A percentile compares a stretch with the other conserved stretches of the same genome.
Evolutionary conservation across 768 basidiomycete genomes (phyloP).

Genomic region (Roridomyces roridus): DNA sequence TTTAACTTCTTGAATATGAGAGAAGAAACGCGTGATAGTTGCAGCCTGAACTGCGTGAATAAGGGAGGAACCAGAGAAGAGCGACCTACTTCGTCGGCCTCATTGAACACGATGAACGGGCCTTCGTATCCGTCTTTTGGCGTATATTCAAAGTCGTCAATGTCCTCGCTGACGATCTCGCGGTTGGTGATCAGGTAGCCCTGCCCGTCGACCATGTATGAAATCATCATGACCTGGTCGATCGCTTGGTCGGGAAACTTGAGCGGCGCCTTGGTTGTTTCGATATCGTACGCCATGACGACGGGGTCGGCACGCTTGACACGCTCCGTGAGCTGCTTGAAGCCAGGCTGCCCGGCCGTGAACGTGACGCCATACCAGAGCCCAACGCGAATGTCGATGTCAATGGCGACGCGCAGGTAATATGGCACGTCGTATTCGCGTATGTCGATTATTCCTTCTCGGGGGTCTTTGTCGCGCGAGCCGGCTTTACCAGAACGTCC

Average conservation of each 20-base stretch:
- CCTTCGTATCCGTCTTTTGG: slow-evolving; percentile 98
- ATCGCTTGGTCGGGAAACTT: slow-evolving; percentile 96
- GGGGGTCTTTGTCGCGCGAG: slow-evolving; percentile 76
- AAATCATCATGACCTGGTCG: slow-evolving; percentile 99
- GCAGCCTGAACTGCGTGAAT: slow-evolving; percentile 59
- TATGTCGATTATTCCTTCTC: slow-evolving; percentile 91
- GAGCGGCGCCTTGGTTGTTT: slow-evolving; percentile 98
- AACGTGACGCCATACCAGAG: slow-evolving; percentile 96
- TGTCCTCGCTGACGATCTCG: slow-evolving; percentile 96
- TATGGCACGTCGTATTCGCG: slow-evolving; percentile 98
- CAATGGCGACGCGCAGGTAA: slow-evolving; percentile 98
- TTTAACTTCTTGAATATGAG: slow-evolving; percentile 90
- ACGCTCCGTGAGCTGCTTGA: slow-evolving; percentile 76
- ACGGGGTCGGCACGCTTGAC: slow-evolving; percentile 99
- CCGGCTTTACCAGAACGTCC: slow-evolving; percentile 38
- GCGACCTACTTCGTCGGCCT: slow-evolving; percentile 79
- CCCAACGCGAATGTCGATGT: slow-evolving; percentile 96
- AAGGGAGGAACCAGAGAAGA: not conserved
- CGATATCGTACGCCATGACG: slow-evolving; percentile 99
- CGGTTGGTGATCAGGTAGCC: slow-evolving; percentile 98
- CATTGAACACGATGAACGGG: slow-evolving; percentile 95
- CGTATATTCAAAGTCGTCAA: slow-evolving; percentile 98
- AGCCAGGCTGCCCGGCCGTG: slow-evolving; percentile 76
- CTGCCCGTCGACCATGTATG: slow-evolving; percentile 98
- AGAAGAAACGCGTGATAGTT: slow-evolving; percentile 87